A percentile compares a stretch with the other conserved stretches of the same genome.
Evolutionary conservation across 495 filamentous ascomycete genomes (phyloP).

Genomic region (Letharia lupina): DNA sequence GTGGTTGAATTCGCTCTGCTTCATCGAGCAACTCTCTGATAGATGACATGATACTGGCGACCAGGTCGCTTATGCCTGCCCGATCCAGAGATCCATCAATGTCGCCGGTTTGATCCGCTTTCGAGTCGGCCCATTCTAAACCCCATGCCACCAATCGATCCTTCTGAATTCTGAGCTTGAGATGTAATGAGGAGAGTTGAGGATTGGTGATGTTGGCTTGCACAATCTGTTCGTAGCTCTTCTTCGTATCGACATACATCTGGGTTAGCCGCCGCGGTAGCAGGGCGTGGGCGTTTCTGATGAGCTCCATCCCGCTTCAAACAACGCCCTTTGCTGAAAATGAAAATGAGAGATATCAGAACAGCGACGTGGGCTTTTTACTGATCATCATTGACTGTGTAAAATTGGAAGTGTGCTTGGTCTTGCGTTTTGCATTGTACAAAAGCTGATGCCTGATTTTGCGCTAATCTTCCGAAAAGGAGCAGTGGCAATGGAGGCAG

Average conservation of each 20-base stretch:
- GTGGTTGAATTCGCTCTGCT: constrained; percentile 65
- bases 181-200: constrained; percentile 47
- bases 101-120: constrained; percentile 55
- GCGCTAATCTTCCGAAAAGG: constrained; percentile 5
- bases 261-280: constrained; percentile 70
- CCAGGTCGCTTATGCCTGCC: constrained; percentile 78
- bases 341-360: background rate
- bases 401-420: background rate
- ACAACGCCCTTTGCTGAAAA: background rate
- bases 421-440: constrained; percentile 13
- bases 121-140: constrained; percentile 77
- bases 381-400: background rate
- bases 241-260: constrained; percentile 88
- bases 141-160: constrained; percentile 77
- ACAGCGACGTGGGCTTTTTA: too few relatives aligned
- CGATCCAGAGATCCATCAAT: constrained; percentile 80
- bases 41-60: constrained; percentile 78
- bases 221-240: constrained; percentile 68
- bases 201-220: constrained; percentile 46
- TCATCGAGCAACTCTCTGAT: constrained; percentile 83
- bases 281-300: constrained; percentile 38
- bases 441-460: constrained; percentile 22
- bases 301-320: constrained; percentile 36
- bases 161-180: constrained; percentile 48
- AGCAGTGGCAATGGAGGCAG: constrained; percentile 18